Conservation (phyloP, 805 yeast species). For the Yarrowia sp. region DNA sequence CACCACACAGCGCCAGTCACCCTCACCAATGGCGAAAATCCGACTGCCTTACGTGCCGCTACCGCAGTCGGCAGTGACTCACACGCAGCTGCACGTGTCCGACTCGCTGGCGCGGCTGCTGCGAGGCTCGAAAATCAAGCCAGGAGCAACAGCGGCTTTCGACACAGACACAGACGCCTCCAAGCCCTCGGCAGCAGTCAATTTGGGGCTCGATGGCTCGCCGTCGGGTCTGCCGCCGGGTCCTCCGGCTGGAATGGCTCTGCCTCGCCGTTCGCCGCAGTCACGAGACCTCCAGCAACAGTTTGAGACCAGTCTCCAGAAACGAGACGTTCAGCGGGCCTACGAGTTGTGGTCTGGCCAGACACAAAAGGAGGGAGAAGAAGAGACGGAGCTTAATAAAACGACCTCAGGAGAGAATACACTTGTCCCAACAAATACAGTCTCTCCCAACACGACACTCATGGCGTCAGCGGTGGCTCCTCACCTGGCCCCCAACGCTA, state of each 20-base stretch:
- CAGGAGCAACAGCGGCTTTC: background rate
- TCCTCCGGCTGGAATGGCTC: background rate
- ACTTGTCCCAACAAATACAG: background rate
- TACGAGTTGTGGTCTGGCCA: background rate
- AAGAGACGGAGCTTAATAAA: background rate
- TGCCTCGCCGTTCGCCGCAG: background rate
- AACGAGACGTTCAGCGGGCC: background rate
- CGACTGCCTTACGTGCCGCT: slow-evolving; percentile 18
- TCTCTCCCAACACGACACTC: background rate
- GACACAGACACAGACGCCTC: background rate
- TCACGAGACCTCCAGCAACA: background rate
- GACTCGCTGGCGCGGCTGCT: background rate
- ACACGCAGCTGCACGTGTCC: background rate
- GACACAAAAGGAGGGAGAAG: background rate
- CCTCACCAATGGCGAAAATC: background rate
- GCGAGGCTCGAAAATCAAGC: background rate
- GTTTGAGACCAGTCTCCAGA: background rate
- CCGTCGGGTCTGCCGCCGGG: background rate
- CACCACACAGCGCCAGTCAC: background rate
- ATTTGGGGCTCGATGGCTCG: slow-evolving; percentile 1
- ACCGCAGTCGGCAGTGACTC: slow-evolving; percentile 18
- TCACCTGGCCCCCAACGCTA: background rate
- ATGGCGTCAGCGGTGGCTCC: background rate
- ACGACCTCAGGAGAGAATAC: too few species aligned
- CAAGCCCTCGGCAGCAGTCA: background rate